Percentiles rank a stretch among this genome's conserved stretches.
phyloP scores from a whole-genome alignment of 345 rosid genomes.

The Euphorbia pulcherrima region DNA sequence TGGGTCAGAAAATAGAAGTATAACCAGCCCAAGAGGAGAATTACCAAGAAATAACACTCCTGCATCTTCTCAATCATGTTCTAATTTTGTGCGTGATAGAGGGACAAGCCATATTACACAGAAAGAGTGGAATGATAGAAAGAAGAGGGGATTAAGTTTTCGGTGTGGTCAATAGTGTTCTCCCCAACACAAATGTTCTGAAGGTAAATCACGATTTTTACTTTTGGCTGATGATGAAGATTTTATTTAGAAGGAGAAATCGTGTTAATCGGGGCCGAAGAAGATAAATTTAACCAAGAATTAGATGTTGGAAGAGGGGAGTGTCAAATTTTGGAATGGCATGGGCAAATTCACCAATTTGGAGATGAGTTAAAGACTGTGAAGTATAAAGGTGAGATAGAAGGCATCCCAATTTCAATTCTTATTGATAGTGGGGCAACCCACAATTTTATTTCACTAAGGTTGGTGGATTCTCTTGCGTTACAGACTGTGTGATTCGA shows the following conservation, averaged over 20 bases:
- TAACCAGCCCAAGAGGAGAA: too few species aligned
- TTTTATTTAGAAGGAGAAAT: background rate
- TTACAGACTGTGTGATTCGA: background rate
- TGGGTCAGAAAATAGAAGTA: too few species aligned
- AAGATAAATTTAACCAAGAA: too few species aligned
- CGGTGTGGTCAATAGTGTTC: background rate
- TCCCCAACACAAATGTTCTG: background rate
- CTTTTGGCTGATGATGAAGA: background rate
- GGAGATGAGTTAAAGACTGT: background rate
- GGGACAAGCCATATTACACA: background rate
- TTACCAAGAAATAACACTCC: too few species aligned
- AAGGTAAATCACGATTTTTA: background rate
- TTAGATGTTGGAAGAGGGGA: background rate
- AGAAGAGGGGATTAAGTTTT: background rate
- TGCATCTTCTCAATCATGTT: too few species aligned
- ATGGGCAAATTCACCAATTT: rapidly evolving
- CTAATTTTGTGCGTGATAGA: too few species aligned
- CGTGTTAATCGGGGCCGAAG: too few species aligned
- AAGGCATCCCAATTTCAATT: background rate
- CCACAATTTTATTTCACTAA: background rate
- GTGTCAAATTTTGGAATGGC: background rate
- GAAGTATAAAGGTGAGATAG: background rate
- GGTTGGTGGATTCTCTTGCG: background rate
- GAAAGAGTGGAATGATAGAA: background rate
- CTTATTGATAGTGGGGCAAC: background rate